Evolutionary conservation across 2,329 filamentous ascomycete genomes (phyloP), one percentile per base, ranked within the genome.

Genomic region (Periconia digitata): DNA sequence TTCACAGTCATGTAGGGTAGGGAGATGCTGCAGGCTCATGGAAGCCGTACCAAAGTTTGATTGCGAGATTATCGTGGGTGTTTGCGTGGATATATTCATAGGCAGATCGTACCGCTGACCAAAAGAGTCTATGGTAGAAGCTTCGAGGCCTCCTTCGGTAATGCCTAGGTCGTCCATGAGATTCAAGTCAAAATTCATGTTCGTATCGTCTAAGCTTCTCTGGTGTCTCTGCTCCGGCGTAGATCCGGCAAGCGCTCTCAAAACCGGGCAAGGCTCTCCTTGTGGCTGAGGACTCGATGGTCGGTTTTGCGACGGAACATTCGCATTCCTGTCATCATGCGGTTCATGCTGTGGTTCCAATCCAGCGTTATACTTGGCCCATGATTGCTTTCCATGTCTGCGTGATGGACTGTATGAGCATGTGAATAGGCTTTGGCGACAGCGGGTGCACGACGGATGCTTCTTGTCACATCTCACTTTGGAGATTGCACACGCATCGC

Each of bases 371-470:
- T n/a, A n/a, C n/a, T n/a, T n/a, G 17, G 45, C 40, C 39, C 39
- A 47, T 3, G 39, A 23, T 8, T 47, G 45, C 34, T 47, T 47
- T 8, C 45, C 45, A 15, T 43, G 45, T 8, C 40, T 21, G 18
- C 40, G 20, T 1, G 45, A 47, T 5, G 40, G 40, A 18, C 45
- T 43, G 34, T 43, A 47, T 3, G 17, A 21, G 18, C 45, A 47
- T 13, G n/a, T 18, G 15, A 34, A 18, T 6, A 3, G n/a, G 17
- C 39, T 47, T 4, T 16, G 18, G 6, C 27, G 22, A 15, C 45
- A 47, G 13, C 45, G 32, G 8, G 35, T 18, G 22, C 45, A 47
- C 2, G 12, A 4, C 3, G 40, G 32, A 3, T 8, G 3, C 17
- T 41, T 16, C 10, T 18, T 43, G 24, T 39, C 34, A 16, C 40